Evolutionary conservation across 75 land plant genomes (phyloP), one percentile per base, ranked within the genome.

Genomic region (Ceratopteris richardii): DNA sequence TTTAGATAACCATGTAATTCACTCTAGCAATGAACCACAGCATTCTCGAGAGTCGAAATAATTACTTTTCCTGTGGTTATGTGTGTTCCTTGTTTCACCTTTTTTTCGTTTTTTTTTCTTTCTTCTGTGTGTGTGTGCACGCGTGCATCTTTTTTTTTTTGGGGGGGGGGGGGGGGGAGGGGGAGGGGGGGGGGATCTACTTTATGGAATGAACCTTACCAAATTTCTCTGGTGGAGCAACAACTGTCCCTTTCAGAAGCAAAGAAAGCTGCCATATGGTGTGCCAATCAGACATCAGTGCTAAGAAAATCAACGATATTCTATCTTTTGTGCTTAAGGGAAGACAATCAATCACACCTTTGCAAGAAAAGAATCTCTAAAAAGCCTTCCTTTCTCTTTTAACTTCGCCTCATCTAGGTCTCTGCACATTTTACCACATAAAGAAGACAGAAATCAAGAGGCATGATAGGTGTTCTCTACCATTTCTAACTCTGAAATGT

Each of bases 181-280:
- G n/a, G n/a, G n/a, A n/a, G n/a, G n/a, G n/a, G n/a, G n/a, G n/a
- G n/a, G n/a, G n/a, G n/a, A n/a, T n/a, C n/a, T n/a, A n/a, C n/a
- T n/a, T n/a, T n/a, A n/a, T n/a, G n/a, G n/a, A n/a, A n/a, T n/a
- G n/a, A 33, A 33, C 3, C 62, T 74, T 73, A 93, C 98, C 98
- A 79, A 88, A 93, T 74, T 81, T 89, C 58, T 93, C 98, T 22
- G 89, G 90, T 46, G 98, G 98, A 26, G 98, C 98, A 56, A 88
- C 90, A 31, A 88, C 90, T 42, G 90, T 82, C 65, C 98, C 98
- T 70, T 90, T 89, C 61, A 93, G 64, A 27, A 93, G 77, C 63
- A 88, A 73, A 33, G 98, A 93, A 20, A 93, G 72, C 98, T 93
- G 87, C 37, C 14, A 56, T 20, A 47, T 21, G 11, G 0, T 4